Evolutionary conservation across 1,284 basidiomycete species (phyloP).

Genomic region (Ceratobasidium sp.): DNA sequence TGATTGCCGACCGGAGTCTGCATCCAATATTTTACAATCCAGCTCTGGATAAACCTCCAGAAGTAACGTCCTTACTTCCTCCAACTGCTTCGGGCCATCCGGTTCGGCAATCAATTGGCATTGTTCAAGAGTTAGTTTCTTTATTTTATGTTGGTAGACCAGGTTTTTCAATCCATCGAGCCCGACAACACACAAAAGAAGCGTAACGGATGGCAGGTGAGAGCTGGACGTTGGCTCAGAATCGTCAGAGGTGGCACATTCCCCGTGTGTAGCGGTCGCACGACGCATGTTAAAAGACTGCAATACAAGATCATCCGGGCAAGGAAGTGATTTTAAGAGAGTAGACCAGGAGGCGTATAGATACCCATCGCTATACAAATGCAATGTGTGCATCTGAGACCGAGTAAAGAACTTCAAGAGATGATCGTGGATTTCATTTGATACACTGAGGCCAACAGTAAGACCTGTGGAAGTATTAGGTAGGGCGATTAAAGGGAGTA

Average conservation of each 20-base stretch:
- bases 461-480: neutral
- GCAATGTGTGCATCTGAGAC: conserved; percentile 5
- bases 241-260: neutral
- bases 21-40: neutral
- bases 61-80: neutral
- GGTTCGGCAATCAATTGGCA: neutral
- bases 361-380: neutral
- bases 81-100: neutral
- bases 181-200: neutral
- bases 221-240: neutral
- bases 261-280: neutral
- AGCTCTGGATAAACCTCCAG: conserved; percentile 1
- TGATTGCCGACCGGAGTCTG: neutral
- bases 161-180: neutral
- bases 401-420: neutral
- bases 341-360: neutral
- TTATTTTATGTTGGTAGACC: neutral
- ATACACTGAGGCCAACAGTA: neutral
- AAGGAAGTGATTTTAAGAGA: neutral
- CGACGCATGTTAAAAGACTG: neutral
- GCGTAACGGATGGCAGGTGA: neutral
- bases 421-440: neutral
- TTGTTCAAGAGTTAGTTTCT: neutral
- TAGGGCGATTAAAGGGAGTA: conserved; percentile 2
- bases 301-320: neutral